Evolutionary conservation across 1,284 basidiomycete genomes (phyloP), one percentile per base, ranked within the genome.

Genomic region (Mycena citricolor): DNA sequence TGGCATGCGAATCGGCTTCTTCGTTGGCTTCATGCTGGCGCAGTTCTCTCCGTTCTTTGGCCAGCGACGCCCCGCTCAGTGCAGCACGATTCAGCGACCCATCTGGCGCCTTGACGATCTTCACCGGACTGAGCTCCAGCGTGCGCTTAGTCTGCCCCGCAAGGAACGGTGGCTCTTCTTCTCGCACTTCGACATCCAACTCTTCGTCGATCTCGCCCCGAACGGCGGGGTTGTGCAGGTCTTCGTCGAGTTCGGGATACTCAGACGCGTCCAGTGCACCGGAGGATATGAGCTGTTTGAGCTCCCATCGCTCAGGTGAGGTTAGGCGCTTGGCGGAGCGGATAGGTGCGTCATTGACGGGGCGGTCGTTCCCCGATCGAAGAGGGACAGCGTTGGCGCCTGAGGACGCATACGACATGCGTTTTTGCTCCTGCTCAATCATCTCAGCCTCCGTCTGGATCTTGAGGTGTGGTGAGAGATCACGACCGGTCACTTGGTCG

Each of bases 261-360:
- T 99, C 97, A 10, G 91, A 86, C 6, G 94, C 88, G 56, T 87
- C 85, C 34, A 97, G 81, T 5, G 86, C 90, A 35, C 97, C 97
- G 30, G 93, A 97, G 0, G 97, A 92, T 51, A 99, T 97, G 47
- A 99, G 81, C 65, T 99, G 97, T 65, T 98, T 97, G 65, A 99
- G 91, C 70, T 99, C 97, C 92, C 95, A 99, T 17, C 97, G 82
- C 65, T 99, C 97, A 0, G 97, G 97, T 20, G 91, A 94, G 1
- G 95, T 95, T 44, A 99, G 70, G 13, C 97, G 82, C 62, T 95
- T 95, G 2, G 92, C 91, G 13, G 87, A 89, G 17, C 87, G 75
- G 13, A 81, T 73, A 14, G 65, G 75, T 13, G 61, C 71, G 34
- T 78, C 76, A 38, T 77, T 52, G 14, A 32, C 47, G 20, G 41